Percentiles rank a stretch among this genome's conserved stretches.
phyloP scores from a whole-genome alignment of 495 filamentous ascomycete genomes.

The Umbilicaria muhlenbergii region DNA sequence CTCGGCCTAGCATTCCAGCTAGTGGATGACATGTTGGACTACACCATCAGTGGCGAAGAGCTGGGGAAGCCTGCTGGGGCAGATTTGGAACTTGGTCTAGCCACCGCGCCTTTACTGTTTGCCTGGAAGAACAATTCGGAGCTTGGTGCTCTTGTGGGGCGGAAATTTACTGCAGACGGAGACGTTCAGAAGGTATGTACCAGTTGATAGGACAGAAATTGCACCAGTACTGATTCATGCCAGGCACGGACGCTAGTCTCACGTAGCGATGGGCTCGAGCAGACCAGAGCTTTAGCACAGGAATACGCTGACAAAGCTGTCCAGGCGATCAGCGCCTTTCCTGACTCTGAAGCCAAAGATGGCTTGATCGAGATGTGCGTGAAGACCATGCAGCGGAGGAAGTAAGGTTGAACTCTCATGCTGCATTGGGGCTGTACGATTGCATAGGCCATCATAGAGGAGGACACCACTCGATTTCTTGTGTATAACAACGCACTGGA shows the following conservation, averaged over 20 bases:
- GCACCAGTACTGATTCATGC: slow-evolving; percentile 4
- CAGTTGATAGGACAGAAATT: not conserved
- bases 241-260: slow-evolving; percentile 77
- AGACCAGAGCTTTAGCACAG: slow-evolving; percentile 76
- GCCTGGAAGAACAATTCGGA: slow-evolving; percentile 85
- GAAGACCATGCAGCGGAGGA: slow-evolving; percentile 79
- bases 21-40: slow-evolving; percentile 98
- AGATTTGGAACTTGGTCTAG: slow-evolving; percentile 82
- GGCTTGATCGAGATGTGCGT: slow-evolving; percentile 85
- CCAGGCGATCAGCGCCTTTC: slow-evolving; percentile 63
- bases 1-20: slow-evolving; percentile 91
- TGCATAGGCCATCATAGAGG: too few species aligned
- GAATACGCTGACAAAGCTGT: slow-evolving; percentile 85
- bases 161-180: slow-evolving; percentile 71
- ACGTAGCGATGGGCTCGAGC: slow-evolving; percentile 71
- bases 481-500: too few species aligned
- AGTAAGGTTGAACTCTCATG: slow-evolving; percentile 29
- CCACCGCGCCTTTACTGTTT: slow-evolving; percentile 90
- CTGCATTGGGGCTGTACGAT: too few species aligned
- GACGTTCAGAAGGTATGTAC: slow-evolving; percentile 64
- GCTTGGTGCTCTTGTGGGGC: slow-evolving; percentile 74
- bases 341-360: slow-evolving; percentile 80
- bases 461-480: too few species aligned
- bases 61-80: slow-evolving; percentile 91
- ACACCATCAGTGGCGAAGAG: slow-evolving; percentile 68